Conservation (phyloP, 2,329 filamentous ascomycete genomes). For the Apiospora hydei region DNA sequence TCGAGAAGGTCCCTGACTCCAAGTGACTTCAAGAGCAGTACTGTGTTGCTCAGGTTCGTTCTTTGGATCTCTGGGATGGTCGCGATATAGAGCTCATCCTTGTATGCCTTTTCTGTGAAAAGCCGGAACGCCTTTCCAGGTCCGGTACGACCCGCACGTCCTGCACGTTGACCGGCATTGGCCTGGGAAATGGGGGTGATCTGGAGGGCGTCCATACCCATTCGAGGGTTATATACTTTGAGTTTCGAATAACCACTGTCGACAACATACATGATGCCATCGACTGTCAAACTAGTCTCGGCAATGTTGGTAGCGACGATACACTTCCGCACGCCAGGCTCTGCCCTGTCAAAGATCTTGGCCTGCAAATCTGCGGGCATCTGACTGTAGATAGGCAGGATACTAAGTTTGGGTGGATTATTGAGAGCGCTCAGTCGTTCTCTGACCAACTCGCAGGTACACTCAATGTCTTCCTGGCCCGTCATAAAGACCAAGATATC, state of each 20-base stretch:
- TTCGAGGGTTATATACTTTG: constrained; percentile 97
- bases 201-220: constrained; percentile 99
- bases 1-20: constrained; percentile 94
- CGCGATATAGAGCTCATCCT: constrained; percentile 94
- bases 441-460: constrained; percentile 90
- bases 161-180: constrained; percentile 91
- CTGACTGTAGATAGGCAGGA: constrained; percentile 97
- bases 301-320: constrained; percentile 99
- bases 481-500: constrained; percentile 99
- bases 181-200: constrained; percentile 98
- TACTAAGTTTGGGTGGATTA: constrained; percentile 92
- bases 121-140: constrained; percentile 95
- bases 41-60: constrained; percentile 94
- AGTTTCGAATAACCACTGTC: constrained; percentile 96
- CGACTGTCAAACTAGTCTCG: constrained; percentile 95
- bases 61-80: constrained; percentile 98
- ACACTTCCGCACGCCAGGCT: constrained; percentile 91
- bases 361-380: constrained; percentile 98
- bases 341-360: constrained; percentile 94
- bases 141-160: constrained; percentile 91
- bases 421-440: constrained; percentile 89
- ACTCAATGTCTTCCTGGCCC: constrained; percentile 97
- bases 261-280: constrained; percentile 99
- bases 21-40: constrained; percentile 90
- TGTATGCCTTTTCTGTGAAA: constrained; percentile 93